Base-by-base conservation (phyloP, 768 basidiomycete species). In the Tulasnella sp. region DNA sequence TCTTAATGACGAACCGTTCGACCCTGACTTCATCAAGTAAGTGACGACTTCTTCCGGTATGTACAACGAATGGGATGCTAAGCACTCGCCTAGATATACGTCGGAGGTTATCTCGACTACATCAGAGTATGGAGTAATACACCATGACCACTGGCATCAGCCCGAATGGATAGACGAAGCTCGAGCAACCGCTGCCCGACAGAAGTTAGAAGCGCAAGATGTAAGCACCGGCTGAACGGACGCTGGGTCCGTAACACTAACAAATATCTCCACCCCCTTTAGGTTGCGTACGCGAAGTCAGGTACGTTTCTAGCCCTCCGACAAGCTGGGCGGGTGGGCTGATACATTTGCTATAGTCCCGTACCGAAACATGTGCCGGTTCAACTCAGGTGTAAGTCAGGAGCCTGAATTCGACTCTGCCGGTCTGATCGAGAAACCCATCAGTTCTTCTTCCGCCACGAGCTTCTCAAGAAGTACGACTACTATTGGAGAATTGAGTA, bases 301-400 rank as follows among this genome's bases (percentile, higher is more conserved):
- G 42, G 69, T 78, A 67, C 45, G 37, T 22, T 45, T n/a, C n/a
- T n/a, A n/a, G 17, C 11, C 14, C 14, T 6, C 12, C 36, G 15
- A 29, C 17, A 6, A 34, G 29, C 8, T 9, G 22, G 9, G 8
- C 37, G 9, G 14, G 36, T 25, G n/a, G 12, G 17, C n/a, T 25
- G 67, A 15, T 40, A 64, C 25, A 42, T 78, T 39, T 1, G 82
- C 84, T 78, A 81, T 81, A 8, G 82, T 85, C 0, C 82, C 84
- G 3, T 97, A 97, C 81, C 89, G 96, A 52, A 95, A 97, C 79
- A 97, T 97, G 96, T 97, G 96, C 83, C 89, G 96, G 12, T 98
- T 91, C 83, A 94, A 96, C 83, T 94, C 93, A 67, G 94, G 93
- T 38, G 93, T 94, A 83, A 11, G 40, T 8, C 17, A 17, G 8